A percentile compares a stretch with the other conserved stretches of the same genome.
Conservation (phyloP, 177 flowering plant species). For the Vitis hybrid region DNA sequence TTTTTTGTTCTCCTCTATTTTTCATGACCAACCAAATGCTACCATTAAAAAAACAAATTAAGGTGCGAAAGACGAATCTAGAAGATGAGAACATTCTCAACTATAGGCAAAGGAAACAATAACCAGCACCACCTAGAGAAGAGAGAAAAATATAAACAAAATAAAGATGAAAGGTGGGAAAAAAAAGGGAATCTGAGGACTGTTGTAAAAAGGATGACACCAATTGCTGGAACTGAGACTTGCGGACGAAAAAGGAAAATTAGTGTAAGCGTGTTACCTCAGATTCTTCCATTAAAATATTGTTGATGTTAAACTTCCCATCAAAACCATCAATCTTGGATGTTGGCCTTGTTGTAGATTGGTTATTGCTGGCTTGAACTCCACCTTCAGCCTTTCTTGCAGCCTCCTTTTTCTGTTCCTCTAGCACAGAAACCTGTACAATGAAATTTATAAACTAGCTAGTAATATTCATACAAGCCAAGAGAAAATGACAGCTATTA, state of each 20-base stretch:
- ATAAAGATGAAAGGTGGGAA: too few relatives aligned
- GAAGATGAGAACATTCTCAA: neutral
- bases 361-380: constrained; percentile 10
- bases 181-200: too few relatives aligned
- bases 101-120: neutral
- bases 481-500: neutral
- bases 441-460: neutral
- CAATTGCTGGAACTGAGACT: too few relatives aligned
- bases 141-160: too few relatives aligned
- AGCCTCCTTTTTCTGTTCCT: constrained; percentile 27
- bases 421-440: constrained; percentile 39
- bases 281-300: constrained; percentile 13
- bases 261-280: constrained; percentile 8
- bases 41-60: too few relatives aligned
- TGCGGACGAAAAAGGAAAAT: too few relatives aligned
- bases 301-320: constrained; percentile 4
- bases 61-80: too few relatives aligned
- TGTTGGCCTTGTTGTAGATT: constrained; percentile 3
- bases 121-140: too few relatives aligned
- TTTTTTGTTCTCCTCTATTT: too few relatives aligned
- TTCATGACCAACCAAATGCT: too few relatives aligned
- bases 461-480: neutral
- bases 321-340: constrained; percentile 5
- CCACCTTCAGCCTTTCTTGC: constrained; percentile 15
- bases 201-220: too few relatives aligned